Conservation (phyloP, 1,139 yeast genomes). For the Geotrichum aggregatum region DNA sequence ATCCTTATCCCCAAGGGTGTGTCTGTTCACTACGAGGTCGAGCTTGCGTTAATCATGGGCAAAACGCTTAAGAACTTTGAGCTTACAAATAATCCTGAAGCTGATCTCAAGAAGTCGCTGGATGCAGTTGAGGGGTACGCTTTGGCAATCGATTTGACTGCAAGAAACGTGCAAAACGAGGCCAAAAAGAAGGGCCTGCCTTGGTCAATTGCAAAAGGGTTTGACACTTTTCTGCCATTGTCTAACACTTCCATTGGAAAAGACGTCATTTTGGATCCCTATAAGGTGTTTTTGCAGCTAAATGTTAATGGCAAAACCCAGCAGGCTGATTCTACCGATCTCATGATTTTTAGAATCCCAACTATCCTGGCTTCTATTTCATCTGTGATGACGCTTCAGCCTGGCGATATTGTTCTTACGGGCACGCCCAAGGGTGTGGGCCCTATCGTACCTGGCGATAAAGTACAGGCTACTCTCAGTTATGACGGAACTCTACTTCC, state of each 20-base stretch:
- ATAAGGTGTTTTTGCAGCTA: conserved; percentile 62
- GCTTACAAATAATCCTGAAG: conserved; percentile 59
- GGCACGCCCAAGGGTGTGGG: conserved; percentile 99
- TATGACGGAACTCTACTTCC: conserved; percentile 55
- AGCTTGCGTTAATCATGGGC: conserved; percentile 74
- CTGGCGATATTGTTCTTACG: conserved; percentile 86
- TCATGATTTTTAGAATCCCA: conserved; percentile 88
- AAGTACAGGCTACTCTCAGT: conserved; percentile 56
- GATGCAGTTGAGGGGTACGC: conserved; percentile 82
- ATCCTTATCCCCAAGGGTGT: conserved; percentile 79
- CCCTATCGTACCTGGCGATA: conserved; percentile 69
- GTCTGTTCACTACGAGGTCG: conserved; percentile 86
- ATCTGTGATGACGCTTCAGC: conserved; percentile 78
- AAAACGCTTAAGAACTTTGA: conserved; percentile 57
- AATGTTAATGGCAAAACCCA: conserved; percentile 63
- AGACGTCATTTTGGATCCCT: conserved; percentile 63
- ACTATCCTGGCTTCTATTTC: conserved; percentile 77
- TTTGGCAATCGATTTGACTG: conserved; percentile 88
- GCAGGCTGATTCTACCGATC: conserved; percentile 73
- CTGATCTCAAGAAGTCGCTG: conserved; percentile 38
- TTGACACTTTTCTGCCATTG: conserved; percentile 89
- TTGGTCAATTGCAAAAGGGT: conserved; percentile 95
- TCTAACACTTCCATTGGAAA: conserved; percentile 62
- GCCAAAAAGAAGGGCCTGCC: conserved; percentile 94
- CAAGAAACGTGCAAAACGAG: conserved; percentile 90